Evolutionary conservation across 2,329 filamentous ascomycete genomes (phyloP).

Genomic region (Camillea tinctor): DNA sequence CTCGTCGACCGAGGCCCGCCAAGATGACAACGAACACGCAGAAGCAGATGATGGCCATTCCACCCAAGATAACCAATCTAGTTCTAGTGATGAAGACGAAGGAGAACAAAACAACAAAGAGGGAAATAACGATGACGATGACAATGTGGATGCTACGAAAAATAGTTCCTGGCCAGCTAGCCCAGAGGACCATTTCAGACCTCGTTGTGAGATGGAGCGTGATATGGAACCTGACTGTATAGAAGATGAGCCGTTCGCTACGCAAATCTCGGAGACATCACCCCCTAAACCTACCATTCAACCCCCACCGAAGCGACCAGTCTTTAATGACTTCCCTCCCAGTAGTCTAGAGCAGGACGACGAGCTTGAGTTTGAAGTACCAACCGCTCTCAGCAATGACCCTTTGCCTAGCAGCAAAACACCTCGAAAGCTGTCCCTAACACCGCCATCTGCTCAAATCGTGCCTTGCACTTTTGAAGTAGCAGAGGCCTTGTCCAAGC

Average conservation of each 20-base stretch:
- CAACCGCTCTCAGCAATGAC: slow-evolving; percentile 21
- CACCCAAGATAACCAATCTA: not conserved
- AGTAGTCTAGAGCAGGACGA: slow-evolving; percentile 32
- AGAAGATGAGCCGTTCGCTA: slow-evolving; percentile 19
- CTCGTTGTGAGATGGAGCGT: not conserved
- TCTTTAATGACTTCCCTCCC: slow-evolving; percentile 17
- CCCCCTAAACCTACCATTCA: slow-evolving; percentile 21
- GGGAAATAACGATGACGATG: not conserved
- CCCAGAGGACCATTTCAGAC: slow-evolving; percentile 6
- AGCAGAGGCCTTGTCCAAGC: slow-evolving; percentile 6
- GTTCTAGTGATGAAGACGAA: slow-evolving; percentile 2
- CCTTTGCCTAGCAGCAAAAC: slow-evolving; percentile 24
- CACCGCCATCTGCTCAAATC: slow-evolving; percentile 35
- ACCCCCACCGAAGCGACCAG: slow-evolving; percentile 5
- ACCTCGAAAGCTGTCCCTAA: slow-evolving; percentile 22
- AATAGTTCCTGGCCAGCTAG: slow-evolving; percentile 14
- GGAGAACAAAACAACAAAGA: not conserved
- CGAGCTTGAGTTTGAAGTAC: slow-evolving; percentile 33
- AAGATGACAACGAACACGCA: not conserved
- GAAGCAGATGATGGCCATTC: slow-evolving; percentile 6
- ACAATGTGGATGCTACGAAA: slow-evolving; percentile 1
- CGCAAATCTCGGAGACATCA: slow-evolving; percentile 26
- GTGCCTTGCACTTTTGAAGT: slow-evolving; percentile 31
- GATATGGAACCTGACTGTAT: slow-evolving; percentile 3
- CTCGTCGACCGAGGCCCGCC: not conserved